Percentiles rank a stretch among this genome's conserved stretches.
These are phyloP conservation scores for Perkinsus marinus DNA, from an alignment of 169 alveolate species.

Conservation along the genomic window DNA sequence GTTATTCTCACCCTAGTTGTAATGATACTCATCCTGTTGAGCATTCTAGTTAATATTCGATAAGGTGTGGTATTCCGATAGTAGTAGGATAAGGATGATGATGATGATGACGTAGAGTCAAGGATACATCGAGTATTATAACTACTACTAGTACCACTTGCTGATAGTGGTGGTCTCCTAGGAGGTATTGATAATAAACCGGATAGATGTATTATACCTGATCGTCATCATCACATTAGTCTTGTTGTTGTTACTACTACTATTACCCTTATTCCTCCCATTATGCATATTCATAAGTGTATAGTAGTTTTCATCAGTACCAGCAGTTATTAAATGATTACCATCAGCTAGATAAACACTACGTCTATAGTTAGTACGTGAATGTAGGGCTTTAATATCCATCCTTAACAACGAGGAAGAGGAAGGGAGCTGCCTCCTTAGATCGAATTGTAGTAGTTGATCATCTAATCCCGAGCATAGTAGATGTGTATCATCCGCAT, in stretches of 20 bases:
- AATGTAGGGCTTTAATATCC: neutral
- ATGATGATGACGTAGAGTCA: too few species aligned
- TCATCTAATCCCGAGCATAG: conserved; percentile 15
- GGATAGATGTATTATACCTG: neutral
- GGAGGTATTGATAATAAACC: neutral
- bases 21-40: too few species aligned
- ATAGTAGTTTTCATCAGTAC: neutral
- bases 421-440: neutral
- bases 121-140: too few species aligned
- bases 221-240: neutral
- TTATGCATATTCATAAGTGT: neutral
- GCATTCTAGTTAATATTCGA: too few species aligned
- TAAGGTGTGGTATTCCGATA: too few species aligned
- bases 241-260: neutral
- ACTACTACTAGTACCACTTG: too few species aligned
- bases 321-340: neutral
- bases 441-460: conserved; percentile 9
- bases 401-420: neutral
- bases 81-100: too few species aligned
- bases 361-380: neutral
- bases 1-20: too few species aligned
- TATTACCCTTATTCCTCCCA: neutral
- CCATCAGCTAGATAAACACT: neutral
- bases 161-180: too few species aligned
- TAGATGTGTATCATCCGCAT: conserved; percentile 8